Percentiles rank a stretch among this genome's conserved stretches.
Conservation (phyloP, 768 basidiomycete species). For the Pisolithus microcarpus region DNA sequence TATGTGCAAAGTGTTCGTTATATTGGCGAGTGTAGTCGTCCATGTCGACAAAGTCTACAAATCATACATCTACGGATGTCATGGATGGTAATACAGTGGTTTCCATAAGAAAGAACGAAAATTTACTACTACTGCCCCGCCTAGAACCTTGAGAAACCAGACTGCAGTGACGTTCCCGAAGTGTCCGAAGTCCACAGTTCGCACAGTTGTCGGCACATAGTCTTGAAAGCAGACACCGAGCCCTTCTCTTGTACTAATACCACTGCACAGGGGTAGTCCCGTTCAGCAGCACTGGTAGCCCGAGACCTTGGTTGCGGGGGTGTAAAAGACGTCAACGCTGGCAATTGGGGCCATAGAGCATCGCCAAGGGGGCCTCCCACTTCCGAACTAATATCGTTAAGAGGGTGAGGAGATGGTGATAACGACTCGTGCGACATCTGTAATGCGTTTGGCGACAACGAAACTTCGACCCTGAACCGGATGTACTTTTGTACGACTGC, state of each 20-base stretch:
- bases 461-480: slow-evolving; percentile 80
- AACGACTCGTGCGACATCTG: slow-evolving; percentile 17
- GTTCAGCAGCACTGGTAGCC: slow-evolving; percentile 15
- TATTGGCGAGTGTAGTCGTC: too few relatives aligned
- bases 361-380: slow-evolving; percentile 19
- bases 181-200: slow-evolving; percentile 54
- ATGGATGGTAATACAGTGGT: too few relatives aligned
- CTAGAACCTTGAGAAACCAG: slow-evolving; percentile 31
- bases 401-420: background rate
- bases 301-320: slow-evolving; percentile 20
- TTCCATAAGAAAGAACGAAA: too few relatives aligned
- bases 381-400: slow-evolving; percentile 13
- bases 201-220: slow-evolving; percentile 64
- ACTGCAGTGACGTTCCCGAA: slow-evolving; percentile 21
- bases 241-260: slow-evolving; percentile 87
- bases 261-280: slow-evolving; percentile 51
- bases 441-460: slow-evolving; percentile 37
- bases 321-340: slow-evolving; percentile 18
- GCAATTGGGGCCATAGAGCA: slow-evolving; percentile 19
- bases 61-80: too few relatives aligned
- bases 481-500: slow-evolving; percentile 59
- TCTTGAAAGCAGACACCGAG: slow-evolving; percentile 78
- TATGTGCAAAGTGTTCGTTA: too few relatives aligned
- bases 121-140: slow-evolving; percentile 28
- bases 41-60: too few relatives aligned